These are phyloP conservation scores for Phalaenopsis hybrid DNA, from an alignment of 116 monocot genomes.

Conservation along the genomic window DNA sequence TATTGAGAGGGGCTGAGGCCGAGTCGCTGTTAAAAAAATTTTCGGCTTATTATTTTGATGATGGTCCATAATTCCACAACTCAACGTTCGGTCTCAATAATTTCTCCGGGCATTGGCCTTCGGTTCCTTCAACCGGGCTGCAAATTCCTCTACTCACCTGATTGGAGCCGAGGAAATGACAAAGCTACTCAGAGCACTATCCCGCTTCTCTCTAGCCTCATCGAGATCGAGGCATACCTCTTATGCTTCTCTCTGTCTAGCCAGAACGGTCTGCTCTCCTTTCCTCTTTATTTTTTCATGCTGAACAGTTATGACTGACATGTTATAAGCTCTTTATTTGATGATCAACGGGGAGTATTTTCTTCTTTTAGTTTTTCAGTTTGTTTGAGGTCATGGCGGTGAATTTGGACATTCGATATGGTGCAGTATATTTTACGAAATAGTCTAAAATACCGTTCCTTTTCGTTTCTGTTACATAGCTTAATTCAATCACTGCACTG, in stretches of 20 bases:
- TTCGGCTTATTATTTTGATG: no score
- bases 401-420: not conserved
- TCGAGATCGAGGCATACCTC: constrained; percentile 6
- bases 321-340: not conserved
- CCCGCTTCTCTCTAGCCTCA: constrained; percentile 6
- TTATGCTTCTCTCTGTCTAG: not conserved
- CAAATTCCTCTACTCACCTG: not conserved
- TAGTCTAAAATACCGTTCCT: not conserved
- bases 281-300: not conserved
- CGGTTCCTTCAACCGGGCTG: not conserved
- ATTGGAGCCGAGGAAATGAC: not conserved
- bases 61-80: not conserved
- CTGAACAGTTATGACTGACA: not conserved
- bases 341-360: not conserved
- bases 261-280: constrained; percentile 17
- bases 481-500: not conserved
- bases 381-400: not conserved
- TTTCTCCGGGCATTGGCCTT: not conserved
- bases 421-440: not conserved
- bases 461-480: not conserved
- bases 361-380: not conserved
- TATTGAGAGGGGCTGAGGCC: no score
- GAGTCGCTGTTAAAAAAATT: no score
- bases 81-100: not conserved
- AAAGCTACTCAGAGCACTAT: not conserved